phyloP scores from a whole-genome alignment of 805 yeast genomes.

The Helenozyma rhizophorensis region DNA sequence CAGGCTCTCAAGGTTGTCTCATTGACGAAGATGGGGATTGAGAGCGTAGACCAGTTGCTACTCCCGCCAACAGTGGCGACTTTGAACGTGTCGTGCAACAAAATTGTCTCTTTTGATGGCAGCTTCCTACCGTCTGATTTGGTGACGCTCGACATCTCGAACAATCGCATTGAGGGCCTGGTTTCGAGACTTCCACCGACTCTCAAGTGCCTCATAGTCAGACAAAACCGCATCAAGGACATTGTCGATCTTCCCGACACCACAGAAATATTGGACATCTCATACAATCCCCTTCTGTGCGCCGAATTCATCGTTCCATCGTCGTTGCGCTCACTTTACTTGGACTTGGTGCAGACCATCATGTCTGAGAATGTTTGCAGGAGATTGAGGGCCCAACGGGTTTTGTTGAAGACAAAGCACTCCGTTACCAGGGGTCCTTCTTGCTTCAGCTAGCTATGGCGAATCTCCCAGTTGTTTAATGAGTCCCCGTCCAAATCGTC shows the following conservation, averaged over 20 bases:
- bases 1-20: too few species aligned
- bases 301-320: slow-evolving; percentile 1
- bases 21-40: too few species aligned
- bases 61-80: slow-evolving; percentile 3
- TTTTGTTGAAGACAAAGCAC: background rate
- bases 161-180: slow-evolving; percentile 2
- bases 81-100: slow-evolving; percentile 3
- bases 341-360: slow-evolving; percentile 6
- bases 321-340: background rate
- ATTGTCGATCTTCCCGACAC: slow-evolving; percentile 2
- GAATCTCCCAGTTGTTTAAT: slow-evolving; percentile 10
- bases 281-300: slow-evolving; percentile 5
- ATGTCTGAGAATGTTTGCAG: slow-evolving; percentile 3
- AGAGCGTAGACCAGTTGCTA: too few species aligned
- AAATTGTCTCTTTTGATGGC: slow-evolving; percentile 1
- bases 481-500: slow-evolving; percentile 8
- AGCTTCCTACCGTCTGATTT: slow-evolving; percentile 1
- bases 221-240: slow-evolving; percentile 3
- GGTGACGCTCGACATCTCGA: slow-evolving; percentile 4
- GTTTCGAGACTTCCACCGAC: slow-evolving; percentile 2
- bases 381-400: background rate
- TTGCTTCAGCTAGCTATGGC: slow-evolving; percentile 3
- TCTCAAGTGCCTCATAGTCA: slow-evolving; percentile 4
- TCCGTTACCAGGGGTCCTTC: too few species aligned
- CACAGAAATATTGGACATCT: slow-evolving; percentile 4